Evolutionary conservation across 495 filamentous ascomycete species (phyloP), one percentile per base, ranked within the genome.

Genomic region (Aspergillus ellipticus): DNA sequence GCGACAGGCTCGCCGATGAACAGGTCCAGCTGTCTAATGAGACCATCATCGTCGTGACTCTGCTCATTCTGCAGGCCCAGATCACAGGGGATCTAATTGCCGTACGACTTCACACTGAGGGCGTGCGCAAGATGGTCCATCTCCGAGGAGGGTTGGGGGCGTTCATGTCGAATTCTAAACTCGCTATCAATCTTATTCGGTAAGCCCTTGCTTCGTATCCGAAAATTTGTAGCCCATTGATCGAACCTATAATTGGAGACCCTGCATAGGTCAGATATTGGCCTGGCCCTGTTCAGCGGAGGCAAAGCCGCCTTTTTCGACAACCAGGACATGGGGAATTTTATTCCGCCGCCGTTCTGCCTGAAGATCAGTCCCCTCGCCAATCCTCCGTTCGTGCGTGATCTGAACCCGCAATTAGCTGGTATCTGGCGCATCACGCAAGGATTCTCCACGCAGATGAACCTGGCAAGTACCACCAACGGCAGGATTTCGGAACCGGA

Each of bases 371-470:
- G 35, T n/a, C 35, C 4, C 35, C 13, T 4, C 11, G 9, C 35
- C 35, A 13, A 39, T 15, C 35, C 35, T n/a, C 11, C 35, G 11
- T 39, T 39, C 35, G 35, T 39, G 2, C 35, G 13, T 8, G 35
- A 39, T 4, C 35, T 39, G 11, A 13, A 39, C 35, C 13, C 35
- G 5, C 10, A 13, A 39, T 13, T 55, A 19, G 51, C 48, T 1
- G 16, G 46, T 13, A 61, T 61, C 19, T 76, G 72, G 74, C 56
- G 29, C n/a, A 58, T 56, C 5, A 68, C 73, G 61, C 56, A 52
- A 20, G 51, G 57, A 21, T 80, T 80, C 57, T 66, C 65, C 56
- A 29, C 58, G 1, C 26, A 68, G 5, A 68, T 74, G 46, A 76
- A 78, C 63, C 58, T 56, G 5, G 70, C 69, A 13, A 57, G 52